phyloP scores from a whole-genome alignment of 2,329 filamentous ascomycete species.

The Fusarium sp. region DNA sequence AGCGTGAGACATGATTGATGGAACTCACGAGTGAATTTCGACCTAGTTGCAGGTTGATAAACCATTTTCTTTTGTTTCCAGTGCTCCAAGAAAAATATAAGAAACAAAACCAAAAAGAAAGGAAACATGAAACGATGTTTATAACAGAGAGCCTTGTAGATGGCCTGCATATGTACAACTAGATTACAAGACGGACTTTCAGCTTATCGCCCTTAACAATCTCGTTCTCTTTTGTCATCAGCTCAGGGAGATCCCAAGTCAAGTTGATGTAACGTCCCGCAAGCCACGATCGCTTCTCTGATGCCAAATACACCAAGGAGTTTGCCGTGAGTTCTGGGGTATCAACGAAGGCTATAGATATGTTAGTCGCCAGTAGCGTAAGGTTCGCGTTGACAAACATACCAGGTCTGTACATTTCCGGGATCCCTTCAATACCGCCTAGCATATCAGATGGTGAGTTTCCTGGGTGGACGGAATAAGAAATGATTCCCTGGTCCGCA shows the following conservation, averaged over 20 bases:
- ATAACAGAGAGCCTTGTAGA: not conserved
- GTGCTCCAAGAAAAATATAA: no score
- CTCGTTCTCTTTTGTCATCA: constrained; percentile 23
- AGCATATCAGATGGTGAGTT: constrained; percentile 28
- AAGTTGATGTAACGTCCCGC: constrained; percentile 33
- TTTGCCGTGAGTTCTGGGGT: constrained; percentile 27
- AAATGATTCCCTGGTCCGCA: not conserved
- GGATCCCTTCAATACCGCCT: constrained; percentile 14
- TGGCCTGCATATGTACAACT: rapidly evolving
- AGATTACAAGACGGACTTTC: constrained; percentile 13
- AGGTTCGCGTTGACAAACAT: rapidly evolving
- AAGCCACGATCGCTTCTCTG: constrained; percentile 15
- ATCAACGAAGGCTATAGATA: constrained; percentile 23
- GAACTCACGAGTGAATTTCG: no score
- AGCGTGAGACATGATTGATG: no score
- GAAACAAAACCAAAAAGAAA: no score
- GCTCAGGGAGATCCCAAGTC: constrained; percentile 36
- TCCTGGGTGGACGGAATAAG: constrained; percentile 28
- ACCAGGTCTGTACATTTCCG: constrained; percentile 7
- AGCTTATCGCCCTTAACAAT: constrained; percentile 17
- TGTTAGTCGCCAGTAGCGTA: rapidly evolving
- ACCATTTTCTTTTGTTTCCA: no score
- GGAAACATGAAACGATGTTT: no score
- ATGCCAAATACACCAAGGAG: constrained; percentile 30
- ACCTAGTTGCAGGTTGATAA: no score